Percentiles rank a stretch among this genome's conserved stretches.
Conservation (phyloP, 768 basidiomycete genomes). For the Tricholoma flavovirens region DNA sequence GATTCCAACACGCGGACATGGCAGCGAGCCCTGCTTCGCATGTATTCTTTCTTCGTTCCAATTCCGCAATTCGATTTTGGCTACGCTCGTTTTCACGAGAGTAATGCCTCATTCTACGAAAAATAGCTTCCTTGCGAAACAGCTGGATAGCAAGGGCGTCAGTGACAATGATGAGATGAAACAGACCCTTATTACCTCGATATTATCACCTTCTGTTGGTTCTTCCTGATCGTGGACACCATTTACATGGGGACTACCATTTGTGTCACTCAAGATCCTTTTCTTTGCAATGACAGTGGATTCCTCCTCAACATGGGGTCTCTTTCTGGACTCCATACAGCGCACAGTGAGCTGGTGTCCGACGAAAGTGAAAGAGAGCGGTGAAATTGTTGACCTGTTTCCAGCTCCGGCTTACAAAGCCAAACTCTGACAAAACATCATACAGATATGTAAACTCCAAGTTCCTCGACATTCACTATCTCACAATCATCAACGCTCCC, state of each 20-base stretch:
- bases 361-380: constrained; percentile 8
- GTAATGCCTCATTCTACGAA: constrained; percentile 79
- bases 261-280: constrained; percentile 43
- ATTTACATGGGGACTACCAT: constrained; percentile 51
- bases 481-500: constrained; percentile 81
- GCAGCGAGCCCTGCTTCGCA: constrained; percentile 70
- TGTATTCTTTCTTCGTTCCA: constrained; percentile 59
- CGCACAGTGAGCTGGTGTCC: constrained; percentile 15
- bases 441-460: constrained; percentile 16
- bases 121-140: constrained; percentile 86
- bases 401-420: constrained; percentile 38
- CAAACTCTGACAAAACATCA: background rate
- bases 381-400: constrained; percentile 19
- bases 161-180: constrained; percentile 11
- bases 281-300: constrained; percentile 49
- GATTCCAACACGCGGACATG: constrained; percentile 76
- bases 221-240: constrained; percentile 41
- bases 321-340: constrained; percentile 57
- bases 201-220: constrained; percentile 46
- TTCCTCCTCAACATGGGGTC: constrained; percentile 47
- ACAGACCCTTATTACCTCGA: constrained; percentile 49
- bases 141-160: constrained; percentile 36
- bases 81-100: constrained; percentile 67
- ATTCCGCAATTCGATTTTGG: constrained; percentile 50
- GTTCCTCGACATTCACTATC: constrained; percentile 51